Percentiles rank a stretch among this genome's conserved stretches.
phyloP scores from a whole-genome alignment of 345 rosid genomes.

The Aethionema arabicum region DNA sequence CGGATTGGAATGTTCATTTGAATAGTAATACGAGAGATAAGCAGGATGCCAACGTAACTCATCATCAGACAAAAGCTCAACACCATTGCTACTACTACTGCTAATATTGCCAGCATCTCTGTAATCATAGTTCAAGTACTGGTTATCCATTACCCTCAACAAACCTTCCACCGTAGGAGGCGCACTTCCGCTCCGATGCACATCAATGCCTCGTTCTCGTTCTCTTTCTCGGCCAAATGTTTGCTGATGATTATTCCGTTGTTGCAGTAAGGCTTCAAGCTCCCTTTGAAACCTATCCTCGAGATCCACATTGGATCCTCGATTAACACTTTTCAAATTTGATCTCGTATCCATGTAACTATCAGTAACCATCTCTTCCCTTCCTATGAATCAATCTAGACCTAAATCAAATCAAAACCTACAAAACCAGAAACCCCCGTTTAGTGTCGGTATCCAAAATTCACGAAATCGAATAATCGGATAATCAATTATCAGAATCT shows the following conservation, averaged over 20 bases:
- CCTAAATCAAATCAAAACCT: slow-evolving; percentile 22
- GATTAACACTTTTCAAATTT: slow-evolving; percentile 43
- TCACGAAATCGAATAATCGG: slow-evolving; percentile 16
- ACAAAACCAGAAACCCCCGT: background rate
- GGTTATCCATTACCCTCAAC: slow-evolving; percentile 64
- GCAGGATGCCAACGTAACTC: slow-evolving; percentile 83
- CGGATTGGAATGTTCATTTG: slow-evolving; percentile 73
- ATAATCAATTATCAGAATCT: slow-evolving; percentile 9
- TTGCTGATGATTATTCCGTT: slow-evolving; percentile 44
- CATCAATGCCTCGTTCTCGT: slow-evolving; percentile 51
- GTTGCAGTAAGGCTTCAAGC: slow-evolving; percentile 63
- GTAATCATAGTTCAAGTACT: slow-evolving; percentile 46
- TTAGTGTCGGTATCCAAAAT: slow-evolving; percentile 11
- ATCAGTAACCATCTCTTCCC: slow-evolving; percentile 48
- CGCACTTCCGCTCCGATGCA: slow-evolving; percentile 84
- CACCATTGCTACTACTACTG: slow-evolving; percentile 27
- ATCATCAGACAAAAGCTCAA: slow-evolving; percentile 60
- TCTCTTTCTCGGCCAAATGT: slow-evolving; percentile 41
- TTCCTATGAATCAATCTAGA: slow-evolving; percentile 27
- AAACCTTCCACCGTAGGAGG: slow-evolving; percentile 96
- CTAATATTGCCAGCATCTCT: slow-evolving; percentile 35
- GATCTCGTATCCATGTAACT: slow-evolving; percentile 60
- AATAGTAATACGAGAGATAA: slow-evolving; percentile 74
- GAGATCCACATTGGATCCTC: slow-evolving; percentile 50
- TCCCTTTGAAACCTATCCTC: slow-evolving; percentile 64